These are phyloP conservation scores for Talaromyces sp. DNA, from an alignment of 2,329 filamentous ascomycete genomes.

Conservation along the genomic window DNA sequence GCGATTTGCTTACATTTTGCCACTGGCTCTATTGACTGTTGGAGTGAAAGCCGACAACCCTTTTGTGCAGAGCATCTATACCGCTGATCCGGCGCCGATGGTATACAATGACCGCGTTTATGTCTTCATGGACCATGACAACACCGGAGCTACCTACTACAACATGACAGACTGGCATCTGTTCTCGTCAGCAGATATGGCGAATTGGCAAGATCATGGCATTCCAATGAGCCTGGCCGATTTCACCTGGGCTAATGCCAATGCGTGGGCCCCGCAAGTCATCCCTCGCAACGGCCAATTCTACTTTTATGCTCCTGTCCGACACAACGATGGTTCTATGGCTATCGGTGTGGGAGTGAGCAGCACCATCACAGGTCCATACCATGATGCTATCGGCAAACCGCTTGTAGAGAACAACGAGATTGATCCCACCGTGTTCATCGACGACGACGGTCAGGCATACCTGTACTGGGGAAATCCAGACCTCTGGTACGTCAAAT, in stretches of 20 bases:
- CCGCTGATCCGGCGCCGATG: background rate
- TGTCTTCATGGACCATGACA: conserved; percentile 7
- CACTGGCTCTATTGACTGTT: background rate
- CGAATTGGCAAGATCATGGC: conserved; percentile 8
- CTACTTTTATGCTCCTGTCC: conserved; percentile 2
- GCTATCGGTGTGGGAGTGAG: conserved; percentile 1
- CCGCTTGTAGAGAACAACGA: conserved; percentile 4
- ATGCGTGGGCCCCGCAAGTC: conserved; percentile 1
- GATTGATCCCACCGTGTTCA: conserved; percentile 1
- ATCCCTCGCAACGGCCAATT: conserved; percentile 1
- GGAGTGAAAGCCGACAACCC: conserved; percentile 2
- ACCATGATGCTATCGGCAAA: background rate
- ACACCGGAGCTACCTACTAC: background rate
- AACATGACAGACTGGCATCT: conserved; percentile 6
- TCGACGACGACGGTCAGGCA: background rate
- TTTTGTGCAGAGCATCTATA: background rate
- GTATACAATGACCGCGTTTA: conserved; percentile 5
- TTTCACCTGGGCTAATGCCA: conserved; percentile 4
- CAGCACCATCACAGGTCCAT: background rate
- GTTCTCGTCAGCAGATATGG: background rate
- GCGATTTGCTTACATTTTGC: background rate
- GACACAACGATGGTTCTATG: background rate
- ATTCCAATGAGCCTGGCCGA: background rate
- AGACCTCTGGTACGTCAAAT: conserved; percentile 4
- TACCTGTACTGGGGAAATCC: conserved; percentile 8